Evolutionary conservation across 1,139 yeast species (phyloP), one percentile per base, ranked within the genome.

Genomic region (Candida neerlandica): DNA sequence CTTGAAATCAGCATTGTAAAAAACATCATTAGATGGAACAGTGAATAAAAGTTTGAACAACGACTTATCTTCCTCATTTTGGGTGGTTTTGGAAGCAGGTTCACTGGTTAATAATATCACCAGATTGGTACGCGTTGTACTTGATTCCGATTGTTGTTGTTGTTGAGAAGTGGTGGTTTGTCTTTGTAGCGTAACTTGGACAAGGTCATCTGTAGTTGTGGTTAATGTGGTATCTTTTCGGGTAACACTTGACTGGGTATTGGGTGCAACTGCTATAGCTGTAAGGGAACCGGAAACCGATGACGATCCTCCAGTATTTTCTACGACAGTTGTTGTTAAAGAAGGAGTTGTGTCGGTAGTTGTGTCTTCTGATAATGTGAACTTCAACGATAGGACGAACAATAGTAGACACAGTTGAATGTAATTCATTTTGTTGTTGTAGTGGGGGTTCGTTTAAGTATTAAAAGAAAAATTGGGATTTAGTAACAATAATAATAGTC

Each of bases 11-110:
- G 44, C 52, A 52, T 64, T 63, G 45, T 58, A 64, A 44, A 57
- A 63, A 16, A 26, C 38, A 37, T 55, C 55, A 14, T 45, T 54
- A 0, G 50, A 30, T 3, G 53, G 53, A 2, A 47, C 52, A 1
- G 69, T 63, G 43, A 66, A 61, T 15, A 63, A 37, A 23, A 63
- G 41, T 50, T 64, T 63, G 45, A 63, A 58, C 2, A 65, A 32
- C 6, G 44, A 38, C 14, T 47, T 46, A 44, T 65, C 69, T 5
- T 45, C 47, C 9, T 41, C 29, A 43, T 55, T 52, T 54, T 64
- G 69, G 3, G 57, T 51, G n/a, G 60, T 54, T 14, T 50, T 40
- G 2, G 59, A 43, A 3, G 50, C 40, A 2, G 60, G 50, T 5
- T 53, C 39, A n/a, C 34, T 19, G 2, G 49, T 39, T 26, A 55